These are phyloP conservation scores for Tilletia setariae DNA, from an alignment of 1,284 basidiomycete species.

Conservation along the genomic window DNA sequence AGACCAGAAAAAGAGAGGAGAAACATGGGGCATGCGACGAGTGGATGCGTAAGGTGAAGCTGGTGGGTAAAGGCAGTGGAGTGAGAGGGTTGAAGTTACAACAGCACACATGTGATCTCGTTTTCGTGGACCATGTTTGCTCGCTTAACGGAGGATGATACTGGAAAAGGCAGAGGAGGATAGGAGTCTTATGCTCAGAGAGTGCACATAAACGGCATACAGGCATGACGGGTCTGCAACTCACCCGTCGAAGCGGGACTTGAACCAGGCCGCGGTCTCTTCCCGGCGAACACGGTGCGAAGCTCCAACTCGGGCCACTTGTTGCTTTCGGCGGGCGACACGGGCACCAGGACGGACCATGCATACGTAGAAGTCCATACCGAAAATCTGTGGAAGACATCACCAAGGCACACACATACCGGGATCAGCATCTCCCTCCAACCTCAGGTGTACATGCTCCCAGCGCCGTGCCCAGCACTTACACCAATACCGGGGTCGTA, in stretches of 20 bases:
- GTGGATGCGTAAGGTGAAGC: neutral
- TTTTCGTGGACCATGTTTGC: neutral
- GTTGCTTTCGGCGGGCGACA: conserved; percentile 86
- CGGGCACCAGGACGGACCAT: conserved; percentile 95
- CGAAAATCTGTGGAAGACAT: conserved; percentile 49
- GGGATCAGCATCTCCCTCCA: neutral
- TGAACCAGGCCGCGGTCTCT: conserved; percentile 90
- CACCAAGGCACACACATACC: neutral
- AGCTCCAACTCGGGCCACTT: conserved; percentile 80
- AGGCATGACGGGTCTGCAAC: neutral
- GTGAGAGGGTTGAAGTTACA: neutral
- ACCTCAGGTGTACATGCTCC: neutral
- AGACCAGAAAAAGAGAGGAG: neutral
- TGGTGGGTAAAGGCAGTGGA: neutral
- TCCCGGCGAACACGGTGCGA: conserved; percentile 65
- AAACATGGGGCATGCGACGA: conserved; percentile 12
- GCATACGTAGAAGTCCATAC: conserved; percentile 59
- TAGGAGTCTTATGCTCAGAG: neutral
- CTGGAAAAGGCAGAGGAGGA: neutral
- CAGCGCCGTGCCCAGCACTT: neutral
- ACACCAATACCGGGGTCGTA: conserved; percentile 53
- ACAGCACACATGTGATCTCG: conserved; percentile 3
- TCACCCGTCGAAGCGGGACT: conserved; percentile 66
- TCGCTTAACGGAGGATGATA: conserved; percentile 16
- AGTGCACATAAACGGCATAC: neutral